phyloP scores from a whole-genome alignment of 208 protist species.

The Zelonia costaricensis region DNA sequence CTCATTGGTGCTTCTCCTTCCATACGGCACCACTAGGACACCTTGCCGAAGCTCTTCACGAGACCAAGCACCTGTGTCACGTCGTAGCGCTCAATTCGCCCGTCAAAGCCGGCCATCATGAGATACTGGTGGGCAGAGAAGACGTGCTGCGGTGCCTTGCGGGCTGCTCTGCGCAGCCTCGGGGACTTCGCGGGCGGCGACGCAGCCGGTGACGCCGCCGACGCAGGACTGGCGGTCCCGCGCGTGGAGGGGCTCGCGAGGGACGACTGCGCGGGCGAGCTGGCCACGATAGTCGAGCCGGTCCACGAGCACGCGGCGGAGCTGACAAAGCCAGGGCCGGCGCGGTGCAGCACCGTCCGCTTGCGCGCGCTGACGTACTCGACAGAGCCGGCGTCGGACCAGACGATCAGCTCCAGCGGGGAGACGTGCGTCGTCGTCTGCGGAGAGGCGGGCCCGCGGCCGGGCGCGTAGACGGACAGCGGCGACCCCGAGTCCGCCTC shows the following conservation, averaged over 20 bases:
- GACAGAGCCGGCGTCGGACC: slow-evolving; percentile 32
- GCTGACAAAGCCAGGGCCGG: slow-evolving; percentile 35
- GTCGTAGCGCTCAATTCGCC: slow-evolving; percentile 41
- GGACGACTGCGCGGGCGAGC: too few species aligned
- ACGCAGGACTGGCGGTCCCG: too few species aligned
- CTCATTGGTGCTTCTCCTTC: too few species aligned
- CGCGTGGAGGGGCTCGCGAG: too few species aligned
- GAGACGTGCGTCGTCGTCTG: slow-evolving; percentile 4
- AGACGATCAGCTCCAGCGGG: slow-evolving; percentile 32
- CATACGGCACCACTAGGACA: not conserved
- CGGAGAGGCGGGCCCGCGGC: not conserved
- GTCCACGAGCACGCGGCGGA: slow-evolving; percentile 21
- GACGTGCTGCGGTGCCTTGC: too few species aligned
- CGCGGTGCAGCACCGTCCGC: not conserved
- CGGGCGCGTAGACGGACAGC: too few species aligned
- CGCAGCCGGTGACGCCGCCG: too few species aligned
- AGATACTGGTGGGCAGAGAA: slow-evolving; percentile 24
- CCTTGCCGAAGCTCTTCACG: slow-evolving; percentile 16
- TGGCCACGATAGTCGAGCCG: not conserved
- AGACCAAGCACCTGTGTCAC: slow-evolving; percentile 21
- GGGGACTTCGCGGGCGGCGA: too few species aligned
- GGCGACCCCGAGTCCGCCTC: too few species aligned
- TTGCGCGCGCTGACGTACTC: slow-evolving; percentile 25
- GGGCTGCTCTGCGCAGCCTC: too few species aligned
- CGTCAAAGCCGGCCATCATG: slow-evolving; percentile 41